Conservation (phyloP, 306 rosid genomes). For the Citrullus colocynthis region DNA sequence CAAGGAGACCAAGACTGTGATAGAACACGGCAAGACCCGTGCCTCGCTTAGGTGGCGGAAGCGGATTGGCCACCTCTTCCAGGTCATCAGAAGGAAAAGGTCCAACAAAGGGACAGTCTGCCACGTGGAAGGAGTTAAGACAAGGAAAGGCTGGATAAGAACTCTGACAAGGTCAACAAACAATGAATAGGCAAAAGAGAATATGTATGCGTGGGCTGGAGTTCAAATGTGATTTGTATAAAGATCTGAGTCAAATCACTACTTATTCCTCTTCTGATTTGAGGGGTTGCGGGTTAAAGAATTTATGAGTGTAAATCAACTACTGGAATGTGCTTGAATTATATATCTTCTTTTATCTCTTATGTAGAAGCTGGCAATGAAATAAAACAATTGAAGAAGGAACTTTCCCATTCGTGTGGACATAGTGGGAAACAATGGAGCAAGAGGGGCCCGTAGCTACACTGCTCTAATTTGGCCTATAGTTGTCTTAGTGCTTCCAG, state of each 20-base stretch:
- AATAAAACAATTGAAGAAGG: slow-evolving; percentile 14
- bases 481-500: slow-evolving; percentile 24
- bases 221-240: background rate
- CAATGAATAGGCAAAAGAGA: slow-evolving; percentile 28
- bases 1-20: slow-evolving; percentile 58
- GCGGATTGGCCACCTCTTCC: slow-evolving; percentile 83
- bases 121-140: slow-evolving; percentile 81
- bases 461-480: slow-evolving; percentile 39
- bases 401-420: slow-evolving; percentile 29
- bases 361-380: background rate
- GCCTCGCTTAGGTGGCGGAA: slow-evolving; percentile 77
- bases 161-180: slow-evolving; percentile 69
- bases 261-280: background rate
- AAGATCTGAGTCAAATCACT: background rate
- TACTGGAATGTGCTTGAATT: background rate
- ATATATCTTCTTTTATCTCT: background rate
- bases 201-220: background rate
- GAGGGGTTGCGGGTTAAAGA: background rate
- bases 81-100: slow-evolving; percentile 71
- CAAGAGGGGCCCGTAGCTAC: slow-evolving; percentile 36
- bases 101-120: slow-evolving; percentile 42
- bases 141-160: slow-evolving; percentile 79
- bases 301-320: background rate
- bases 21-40: slow-evolving; percentile 72
- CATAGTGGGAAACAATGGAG: slow-evolving; percentile 49